Conservation (phyloP, 257 asterid genomes). For the Salvia rosmarinus region DNA sequence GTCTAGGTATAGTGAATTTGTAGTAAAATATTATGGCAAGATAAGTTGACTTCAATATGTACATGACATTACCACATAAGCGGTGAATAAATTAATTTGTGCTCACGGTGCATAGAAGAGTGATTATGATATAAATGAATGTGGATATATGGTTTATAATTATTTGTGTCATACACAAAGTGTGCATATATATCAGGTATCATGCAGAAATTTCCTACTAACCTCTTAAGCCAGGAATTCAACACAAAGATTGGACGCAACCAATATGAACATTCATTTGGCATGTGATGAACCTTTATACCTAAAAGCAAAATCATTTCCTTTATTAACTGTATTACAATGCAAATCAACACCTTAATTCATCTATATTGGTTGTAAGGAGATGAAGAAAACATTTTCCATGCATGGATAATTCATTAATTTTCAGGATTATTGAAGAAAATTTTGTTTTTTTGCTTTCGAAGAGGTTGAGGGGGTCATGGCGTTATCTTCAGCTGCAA, state of each 20-base stretch:
- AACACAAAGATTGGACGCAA: constrained; percentile 18
- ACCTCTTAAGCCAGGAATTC: background rate
- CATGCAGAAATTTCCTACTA: background rate
- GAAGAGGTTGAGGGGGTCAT: background rate
- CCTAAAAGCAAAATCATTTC: background rate
- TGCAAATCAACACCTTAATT: background rate
- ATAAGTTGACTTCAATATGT: too few relatives aligned
- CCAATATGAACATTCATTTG: background rate
- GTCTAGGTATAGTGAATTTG: too few relatives aligned
- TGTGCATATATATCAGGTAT: background rate
- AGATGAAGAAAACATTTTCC: background rate
- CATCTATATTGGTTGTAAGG: background rate
- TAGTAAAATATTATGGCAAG: too few relatives aligned
- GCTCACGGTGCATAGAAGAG: too few relatives aligned
- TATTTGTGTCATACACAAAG: background rate
- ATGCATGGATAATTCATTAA: background rate
- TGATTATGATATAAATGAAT: too few relatives aligned
- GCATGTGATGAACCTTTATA: background rate
- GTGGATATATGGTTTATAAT: too few relatives aligned
- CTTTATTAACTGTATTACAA: background rate
- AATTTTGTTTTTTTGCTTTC: background rate
- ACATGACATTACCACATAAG: too few relatives aligned
- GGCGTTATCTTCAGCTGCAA: constrained; percentile 12
- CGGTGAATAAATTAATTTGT: too few relatives aligned
- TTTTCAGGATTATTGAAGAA: background rate